A percentile compares a stretch with the other conserved stretches of the same genome.
Conservation (phyloP, 257 asterid species). For the Ophiorrhiza pumila region DNA sequence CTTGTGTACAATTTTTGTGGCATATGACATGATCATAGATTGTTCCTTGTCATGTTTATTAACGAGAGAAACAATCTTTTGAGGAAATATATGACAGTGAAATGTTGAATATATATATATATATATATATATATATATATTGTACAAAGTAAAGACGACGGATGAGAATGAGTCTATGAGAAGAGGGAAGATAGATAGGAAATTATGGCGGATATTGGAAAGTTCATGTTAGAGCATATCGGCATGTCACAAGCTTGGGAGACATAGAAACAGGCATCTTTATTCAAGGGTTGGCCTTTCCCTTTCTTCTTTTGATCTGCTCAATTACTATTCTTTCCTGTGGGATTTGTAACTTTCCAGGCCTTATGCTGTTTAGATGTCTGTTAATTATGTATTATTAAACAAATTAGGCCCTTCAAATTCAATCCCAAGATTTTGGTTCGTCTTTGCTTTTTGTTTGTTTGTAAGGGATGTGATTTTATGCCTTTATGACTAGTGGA, state of each 20-base stretch:
- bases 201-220: constrained; percentile 17
- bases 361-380: constrained; percentile 11
- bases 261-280: constrained; percentile 24
- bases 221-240: constrained; percentile 15
- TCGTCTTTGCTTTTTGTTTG: constrained; percentile 18
- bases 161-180: not conserved
- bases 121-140: too few species aligned
- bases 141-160: not conserved
- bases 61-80: not conserved
- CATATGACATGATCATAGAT: not conserved
- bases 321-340: constrained; percentile 3
- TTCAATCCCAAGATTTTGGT: constrained; percentile 9
- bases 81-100: not conserved
- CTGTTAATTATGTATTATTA: not conserved
- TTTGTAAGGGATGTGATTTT: constrained; percentile 8
- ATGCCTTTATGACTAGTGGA: constrained; percentile 4
- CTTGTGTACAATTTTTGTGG: not conserved
- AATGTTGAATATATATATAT: not conserved
- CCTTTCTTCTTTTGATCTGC: constrained; percentile 12
- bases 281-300: constrained; percentile 22
- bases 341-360: constrained; percentile 6
- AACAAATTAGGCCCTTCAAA: not conserved
- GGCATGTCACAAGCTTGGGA: constrained; percentile 22
- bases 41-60: constrained; percentile 1
- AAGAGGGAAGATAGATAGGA: not conserved